Evolutionary conservation across 805 yeast genomes (phyloP), one percentile per base, ranked within the genome.

Genomic region (Nakazawaea populi): DNA sequence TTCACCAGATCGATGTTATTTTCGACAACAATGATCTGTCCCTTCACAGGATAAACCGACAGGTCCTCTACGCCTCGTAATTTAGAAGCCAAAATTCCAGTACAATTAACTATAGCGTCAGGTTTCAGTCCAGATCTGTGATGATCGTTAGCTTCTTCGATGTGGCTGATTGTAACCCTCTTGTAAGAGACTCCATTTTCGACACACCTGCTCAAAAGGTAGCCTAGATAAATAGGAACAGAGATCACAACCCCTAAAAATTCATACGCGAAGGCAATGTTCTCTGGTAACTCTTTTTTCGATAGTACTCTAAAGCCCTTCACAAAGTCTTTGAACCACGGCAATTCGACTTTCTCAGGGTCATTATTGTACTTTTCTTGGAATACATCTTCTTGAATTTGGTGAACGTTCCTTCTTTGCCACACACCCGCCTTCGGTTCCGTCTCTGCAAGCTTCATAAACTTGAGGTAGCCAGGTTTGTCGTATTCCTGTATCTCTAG

Each of bases 221-320:
- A 86, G 32, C 74, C 63, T 40, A 84, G 65, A 59, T 85, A 85
- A 31, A 75, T 70, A 1, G 80, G 74, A 3, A 83, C 80, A 2
- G 87, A 72, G 39, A 85, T 74, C 14, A 85, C 80, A 41, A 83
- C 76, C 0, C 87, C 76, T 38, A 74, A 74, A 58, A 65, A 83
- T 47, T 67, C 66, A 55, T 58, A 71, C 1, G 86, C 89, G 48
- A 63, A 65, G 0, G 58, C 45, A 29, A 60, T 36, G 8, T 57
- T 56, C 5, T 41, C 62, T 1, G 73, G 71, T 36, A 71, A 63
- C 14, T 70, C 70, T 1, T 49, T 48, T 5, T 56, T 53, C 0
- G 60, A 60, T 5, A 73, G 52, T 2, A 64, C 63, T 31, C 62
- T 49, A 54, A 64, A 71, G 9, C 65, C 71, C 38, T 68, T 56